Percentiles rank a stretch among this genome's conserved stretches.
Evolutionary conservation across 768 basidiomycete genomes (phyloP).

Genomic region (Sporobolomyces pararoseus): DNA sequence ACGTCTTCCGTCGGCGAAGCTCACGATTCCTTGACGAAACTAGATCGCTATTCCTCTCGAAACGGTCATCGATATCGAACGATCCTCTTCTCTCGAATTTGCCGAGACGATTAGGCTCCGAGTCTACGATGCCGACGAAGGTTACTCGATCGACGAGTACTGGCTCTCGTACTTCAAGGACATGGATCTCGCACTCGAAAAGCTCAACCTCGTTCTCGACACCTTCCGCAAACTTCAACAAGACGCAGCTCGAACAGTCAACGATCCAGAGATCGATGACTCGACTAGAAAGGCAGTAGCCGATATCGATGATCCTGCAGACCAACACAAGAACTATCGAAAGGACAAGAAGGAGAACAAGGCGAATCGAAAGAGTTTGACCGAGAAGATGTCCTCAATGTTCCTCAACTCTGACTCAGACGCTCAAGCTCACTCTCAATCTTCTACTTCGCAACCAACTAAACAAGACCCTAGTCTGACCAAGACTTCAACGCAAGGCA

Average conservation of each 20-base stretch:
- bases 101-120: conserved; percentile 86
- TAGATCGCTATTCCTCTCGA: conserved; percentile 95
- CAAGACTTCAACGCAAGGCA: neutral
- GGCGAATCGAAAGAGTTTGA: conserved; percentile 6
- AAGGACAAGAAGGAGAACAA: neutral
- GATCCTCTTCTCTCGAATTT: conserved; percentile 84
- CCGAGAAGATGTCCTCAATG: conserved; percentile 13
- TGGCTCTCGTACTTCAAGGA: conserved; percentile 85
- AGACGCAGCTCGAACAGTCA: neutral
- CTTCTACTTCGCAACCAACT: too few species aligned
- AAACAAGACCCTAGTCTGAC: neutral
- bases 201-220: conserved; percentile 74
- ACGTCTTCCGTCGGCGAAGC: too few species aligned
- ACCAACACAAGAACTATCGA: conserved; percentile 11
- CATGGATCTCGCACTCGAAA: conserved; percentile 67
- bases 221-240: conserved; percentile 44
- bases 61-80: conserved; percentile 80
- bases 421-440: neutral
- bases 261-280: conserved; percentile 18
- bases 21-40: too few species aligned
- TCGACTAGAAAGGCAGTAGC: conserved; percentile 11
- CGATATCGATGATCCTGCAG: conserved; percentile 18
- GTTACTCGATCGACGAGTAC: conserved; percentile 63
- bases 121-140: conserved; percentile 67
- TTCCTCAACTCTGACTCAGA: neutral